Evolutionary conservation across 257 asterid genomes (phyloP).

Genomic region (Nicotiana knightiana): DNA sequence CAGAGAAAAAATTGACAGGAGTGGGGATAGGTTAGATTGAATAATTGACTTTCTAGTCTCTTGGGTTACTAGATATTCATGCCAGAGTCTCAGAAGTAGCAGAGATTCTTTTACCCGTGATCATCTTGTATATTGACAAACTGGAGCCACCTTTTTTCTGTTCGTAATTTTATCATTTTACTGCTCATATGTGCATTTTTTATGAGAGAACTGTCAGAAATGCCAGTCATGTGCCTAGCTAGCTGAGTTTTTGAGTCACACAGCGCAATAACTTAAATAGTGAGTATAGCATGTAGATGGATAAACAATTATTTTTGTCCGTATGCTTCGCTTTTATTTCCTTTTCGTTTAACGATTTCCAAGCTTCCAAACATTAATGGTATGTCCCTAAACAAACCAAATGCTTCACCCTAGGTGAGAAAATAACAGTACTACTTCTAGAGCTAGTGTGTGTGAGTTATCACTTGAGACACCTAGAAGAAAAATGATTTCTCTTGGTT

Average conservation of each 20-base stretch:
- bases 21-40: neutral
- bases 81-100: slow-evolving; percentile 7
- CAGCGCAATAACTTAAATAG: neutral
- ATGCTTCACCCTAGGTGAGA: neutral
- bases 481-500: neutral
- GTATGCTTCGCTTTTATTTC: neutral
- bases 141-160: neutral
- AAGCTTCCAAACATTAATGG: neutral
- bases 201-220: slow-evolving; percentile 6
- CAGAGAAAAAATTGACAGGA: neutral
- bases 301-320: neutral
- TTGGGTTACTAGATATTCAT: slow-evolving; percentile 5
- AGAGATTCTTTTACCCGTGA: slow-evolving; percentile 22
- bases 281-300: neutral
- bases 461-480: neutral
- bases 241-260: neutral
- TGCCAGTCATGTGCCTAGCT: neutral
- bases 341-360: neutral
- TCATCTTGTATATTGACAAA: slow-evolving; percentile 7
- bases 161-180: neutral
- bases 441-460: neutral
- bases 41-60: slow-evolving; percentile 5
- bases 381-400: neutral
- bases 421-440: neutral
- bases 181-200: neutral